These are phyloP conservation scores for Phialophora expanda DNA, from an alignment of 2,329 filamentous ascomycete species.

Conservation along the genomic window DNA sequence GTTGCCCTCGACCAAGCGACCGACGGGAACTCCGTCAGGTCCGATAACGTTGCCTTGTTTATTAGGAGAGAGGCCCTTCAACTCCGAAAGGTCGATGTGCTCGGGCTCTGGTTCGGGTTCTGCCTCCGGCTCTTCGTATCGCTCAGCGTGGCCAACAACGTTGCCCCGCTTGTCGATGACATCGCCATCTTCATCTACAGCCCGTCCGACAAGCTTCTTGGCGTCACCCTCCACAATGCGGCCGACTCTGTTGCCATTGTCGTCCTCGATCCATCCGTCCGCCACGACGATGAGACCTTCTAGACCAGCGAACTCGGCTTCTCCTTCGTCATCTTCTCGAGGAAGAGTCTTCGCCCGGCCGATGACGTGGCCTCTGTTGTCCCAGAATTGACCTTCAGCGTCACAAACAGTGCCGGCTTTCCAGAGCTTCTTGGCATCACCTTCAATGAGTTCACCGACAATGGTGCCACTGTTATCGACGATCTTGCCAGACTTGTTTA, in stretches of 20 bases:
- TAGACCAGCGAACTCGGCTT: slow-evolving; percentile 53
- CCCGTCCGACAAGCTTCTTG: slow-evolving; percentile 63
- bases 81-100: slow-evolving; percentile 57
- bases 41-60: slow-evolving; percentile 64
- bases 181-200: slow-evolving; percentile 67
- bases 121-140: slow-evolving; percentile 58
- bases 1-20: slow-evolving; percentile 62
- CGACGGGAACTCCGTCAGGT: slow-evolving; percentile 60
- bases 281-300: slow-evolving; percentile 55
- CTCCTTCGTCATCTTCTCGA: slow-evolving; percentile 46
- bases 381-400: slow-evolving; percentile 67
- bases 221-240: slow-evolving; percentile 63
- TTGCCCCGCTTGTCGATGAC: slow-evolving; percentile 67
- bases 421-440: slow-evolving; percentile 66
- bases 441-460: slow-evolving; percentile 64
- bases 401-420: slow-evolving; percentile 53
- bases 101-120: slow-evolving; percentile 52
- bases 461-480: slow-evolving; percentile 54
- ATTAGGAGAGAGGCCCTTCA: slow-evolving; percentile 62
- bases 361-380: slow-evolving; percentile 67
- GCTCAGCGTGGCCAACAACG: slow-evolving; percentile 63
- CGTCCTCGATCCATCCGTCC: slow-evolving; percentile 56
- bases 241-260: slow-evolving; percentile 56
- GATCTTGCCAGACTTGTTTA: slow-evolving; percentile 53
- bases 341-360: slow-evolving; percentile 60